Percentiles rank a stretch among this genome's conserved stretches.
phyloP scores from a whole-genome alignment of 495 filamentous ascomycete genomes.

The Neurospora sp. region DNA sequence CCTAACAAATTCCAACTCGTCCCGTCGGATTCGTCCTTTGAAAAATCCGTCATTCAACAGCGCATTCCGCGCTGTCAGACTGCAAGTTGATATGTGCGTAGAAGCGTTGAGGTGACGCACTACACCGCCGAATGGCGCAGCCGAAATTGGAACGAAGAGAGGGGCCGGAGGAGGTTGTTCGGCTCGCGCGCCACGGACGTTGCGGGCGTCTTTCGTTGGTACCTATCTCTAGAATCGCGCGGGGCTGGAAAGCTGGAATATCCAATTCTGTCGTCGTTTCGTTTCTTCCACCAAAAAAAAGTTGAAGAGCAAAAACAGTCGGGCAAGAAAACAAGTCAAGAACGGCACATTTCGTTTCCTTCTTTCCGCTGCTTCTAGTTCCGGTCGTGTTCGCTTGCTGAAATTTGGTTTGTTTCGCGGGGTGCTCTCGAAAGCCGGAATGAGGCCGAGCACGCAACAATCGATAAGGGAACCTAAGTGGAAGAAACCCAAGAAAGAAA shows the following conservation, averaged over 20 bases:
- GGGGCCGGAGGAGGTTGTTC: not conserved
- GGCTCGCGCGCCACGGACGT: not conserved
- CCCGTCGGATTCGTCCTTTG: not conserved
- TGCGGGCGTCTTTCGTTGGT: not conserved
- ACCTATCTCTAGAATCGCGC: not conserved
- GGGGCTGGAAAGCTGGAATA: not conserved
- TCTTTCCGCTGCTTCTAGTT: not conserved
- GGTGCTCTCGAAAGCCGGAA: not conserved
- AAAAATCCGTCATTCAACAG: not conserved
- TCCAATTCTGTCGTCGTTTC: not conserved
- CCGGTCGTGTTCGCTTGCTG: not conserved
- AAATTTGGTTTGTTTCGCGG: not conserved
- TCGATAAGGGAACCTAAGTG: not conserved
- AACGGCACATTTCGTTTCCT: not conserved
- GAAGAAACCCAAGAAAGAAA: not conserved
- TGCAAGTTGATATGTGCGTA: not conserved
- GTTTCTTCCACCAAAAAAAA: not conserved
- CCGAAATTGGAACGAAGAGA: not conserved
- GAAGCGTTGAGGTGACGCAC: not conserved
- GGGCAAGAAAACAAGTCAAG: not conserved
- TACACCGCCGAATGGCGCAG: not conserved
- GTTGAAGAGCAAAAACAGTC: not conserved
- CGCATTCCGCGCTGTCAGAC: not conserved
- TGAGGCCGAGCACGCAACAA: not conserved
- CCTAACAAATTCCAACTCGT: not conserved